Conservation (phyloP, 2,329 filamentous ascomycete genomes). For the Cercospora nicotianae region DNA sequence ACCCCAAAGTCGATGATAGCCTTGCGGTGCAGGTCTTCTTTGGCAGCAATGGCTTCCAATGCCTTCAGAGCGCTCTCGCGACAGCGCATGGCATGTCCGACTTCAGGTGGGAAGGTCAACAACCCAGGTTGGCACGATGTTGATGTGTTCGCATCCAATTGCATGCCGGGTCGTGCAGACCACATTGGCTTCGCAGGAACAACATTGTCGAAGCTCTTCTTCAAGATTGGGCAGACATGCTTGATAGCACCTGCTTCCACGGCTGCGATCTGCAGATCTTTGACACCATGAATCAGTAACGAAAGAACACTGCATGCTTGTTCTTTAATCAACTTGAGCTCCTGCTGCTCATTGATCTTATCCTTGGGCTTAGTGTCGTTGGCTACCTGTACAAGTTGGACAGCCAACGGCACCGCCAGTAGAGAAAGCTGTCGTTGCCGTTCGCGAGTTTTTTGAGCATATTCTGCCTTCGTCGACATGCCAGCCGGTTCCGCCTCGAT, state of each 20-base stretch:
- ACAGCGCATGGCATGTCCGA: conserved; percentile 70
- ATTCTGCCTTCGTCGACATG: conserved; percentile 36
- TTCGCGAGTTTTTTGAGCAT: conserved; percentile 39
- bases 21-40: conserved; percentile 82
- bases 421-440: conserved; percentile 47
- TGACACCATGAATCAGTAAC: conserved; percentile 74
- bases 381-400: conserved; percentile 49
- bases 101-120: conserved; percentile 60
- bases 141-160: conserved; percentile 19
- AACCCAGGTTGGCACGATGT: conserved; percentile 55
- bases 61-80: conserved; percentile 76
- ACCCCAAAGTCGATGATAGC: conserved; percentile 78
- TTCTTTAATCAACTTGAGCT: conserved; percentile 59
- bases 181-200: conserved; percentile 55
- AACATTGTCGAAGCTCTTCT: conserved; percentile 64
- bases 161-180: conserved; percentile 46
- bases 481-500: conserved; percentile 40
- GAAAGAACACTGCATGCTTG: conserved; percentile 74
- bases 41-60: conserved; percentile 75
- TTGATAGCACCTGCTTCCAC: conserved; percentile 68
- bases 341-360: conserved; percentile 34
- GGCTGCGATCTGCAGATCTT: conserved; percentile 76
- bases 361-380: conserved; percentile 22
- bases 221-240: conserved; percentile 63
- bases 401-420: conserved; percentile 49